Evolutionary conservation across 768 basidiomycete genomes (phyloP).

Genomic region (Sporobolomyces pararoseus): DNA sequence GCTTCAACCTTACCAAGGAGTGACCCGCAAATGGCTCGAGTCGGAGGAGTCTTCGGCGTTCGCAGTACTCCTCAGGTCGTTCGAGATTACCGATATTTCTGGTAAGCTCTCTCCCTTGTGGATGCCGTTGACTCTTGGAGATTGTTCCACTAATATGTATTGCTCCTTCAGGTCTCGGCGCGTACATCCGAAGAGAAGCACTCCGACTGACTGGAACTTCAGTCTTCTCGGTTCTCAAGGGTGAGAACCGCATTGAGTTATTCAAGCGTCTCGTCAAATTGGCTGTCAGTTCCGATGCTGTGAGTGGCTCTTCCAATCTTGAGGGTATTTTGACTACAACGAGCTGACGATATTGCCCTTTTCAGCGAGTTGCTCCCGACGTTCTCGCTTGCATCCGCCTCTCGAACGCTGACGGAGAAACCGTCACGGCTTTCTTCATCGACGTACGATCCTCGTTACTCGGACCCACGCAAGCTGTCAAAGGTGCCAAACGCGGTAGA

Average conservation of each 20-base stretch:
- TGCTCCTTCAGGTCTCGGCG: conserved; percentile 30
- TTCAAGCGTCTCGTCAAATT: conserved; percentile 37
- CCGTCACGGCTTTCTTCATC: conserved; percentile 32
- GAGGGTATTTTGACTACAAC: neutral
- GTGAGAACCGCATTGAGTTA: conserved; percentile 28
- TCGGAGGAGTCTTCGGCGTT: conserved; percentile 18
- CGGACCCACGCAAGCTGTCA: conserved; percentile 10
- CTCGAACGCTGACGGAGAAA: conserved; percentile 25
- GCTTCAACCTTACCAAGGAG: conserved; percentile 33
- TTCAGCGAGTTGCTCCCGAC: conserved; percentile 26
- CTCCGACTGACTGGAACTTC: conserved; percentile 10
- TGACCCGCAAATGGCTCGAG: conserved; percentile 39
- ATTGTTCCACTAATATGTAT: no score
- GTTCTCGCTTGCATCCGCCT: conserved; percentile 34
- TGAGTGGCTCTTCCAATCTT: neutral
- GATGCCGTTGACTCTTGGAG: no score
- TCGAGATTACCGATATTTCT: conserved; percentile 16
- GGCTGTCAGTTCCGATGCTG: conserved; percentile 16
- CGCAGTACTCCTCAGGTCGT: conserved; percentile 5
- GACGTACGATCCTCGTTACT: conserved; percentile 19
- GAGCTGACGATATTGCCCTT: neutral
- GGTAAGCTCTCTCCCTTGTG: conserved; percentile 1
- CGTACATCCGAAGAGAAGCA: conserved; percentile 23
- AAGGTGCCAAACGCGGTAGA: conserved; percentile 40
- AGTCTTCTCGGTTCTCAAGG: conserved; percentile 27